Conservation (phyloP, 108 stramenopile genomes). For the Schizochytrium sp. region DNA sequence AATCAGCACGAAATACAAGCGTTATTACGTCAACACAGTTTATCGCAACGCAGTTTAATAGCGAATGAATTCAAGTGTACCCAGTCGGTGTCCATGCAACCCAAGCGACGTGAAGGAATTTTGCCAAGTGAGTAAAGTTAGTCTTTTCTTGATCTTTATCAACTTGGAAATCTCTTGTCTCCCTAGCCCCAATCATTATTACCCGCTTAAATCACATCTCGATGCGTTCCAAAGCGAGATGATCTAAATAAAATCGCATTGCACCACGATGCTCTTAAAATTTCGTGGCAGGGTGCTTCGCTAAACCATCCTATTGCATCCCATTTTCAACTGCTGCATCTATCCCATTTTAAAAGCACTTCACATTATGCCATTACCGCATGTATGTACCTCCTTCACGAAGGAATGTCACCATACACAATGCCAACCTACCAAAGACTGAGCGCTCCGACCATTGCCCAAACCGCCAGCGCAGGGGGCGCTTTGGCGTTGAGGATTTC, state of each 20-base stretch:
- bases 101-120: too few relatives aligned
- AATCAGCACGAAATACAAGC: neutral
- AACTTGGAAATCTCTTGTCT: too few relatives aligned
- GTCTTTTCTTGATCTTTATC: too few relatives aligned
- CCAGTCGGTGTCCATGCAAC: too few relatives aligned
- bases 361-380: neutral
- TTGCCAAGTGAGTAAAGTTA: too few relatives aligned
- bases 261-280: neutral
- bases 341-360: neutral
- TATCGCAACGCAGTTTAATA: too few relatives aligned
- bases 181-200: too few relatives aligned
- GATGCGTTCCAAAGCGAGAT: neutral
- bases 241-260: neutral
- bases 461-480: constrained; percentile 33
- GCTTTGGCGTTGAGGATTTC: neutral
- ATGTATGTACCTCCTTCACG: neutral
- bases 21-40: too few relatives aligned
- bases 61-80: too few relatives aligned
- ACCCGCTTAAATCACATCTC: too few relatives aligned
- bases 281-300: neutral
- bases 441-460: constrained; percentile 36
- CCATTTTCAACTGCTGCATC: neutral
- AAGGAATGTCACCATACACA: neutral
- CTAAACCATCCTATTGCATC: neutral
- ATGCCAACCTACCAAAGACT: neutral